These are phyloP conservation scores for Sclerotinia nivalis DNA, from an alignment of 2,329 filamentous ascomycete species.

Conservation along the genomic window DNA sequence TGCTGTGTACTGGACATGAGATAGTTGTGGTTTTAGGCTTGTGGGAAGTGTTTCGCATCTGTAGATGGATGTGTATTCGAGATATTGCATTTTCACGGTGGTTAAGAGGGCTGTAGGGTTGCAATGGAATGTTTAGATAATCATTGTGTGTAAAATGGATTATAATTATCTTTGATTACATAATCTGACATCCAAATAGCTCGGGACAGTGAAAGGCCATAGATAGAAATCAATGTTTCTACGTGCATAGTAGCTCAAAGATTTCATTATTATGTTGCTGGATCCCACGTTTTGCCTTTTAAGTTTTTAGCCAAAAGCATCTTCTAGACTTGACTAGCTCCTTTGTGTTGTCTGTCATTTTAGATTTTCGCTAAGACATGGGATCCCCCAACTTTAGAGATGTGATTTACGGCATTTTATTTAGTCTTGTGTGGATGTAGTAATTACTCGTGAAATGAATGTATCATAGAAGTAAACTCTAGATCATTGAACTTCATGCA, in stretches of 20 bases:
- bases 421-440: too few species aligned
- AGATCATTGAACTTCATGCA: too few species aligned
- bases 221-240: not conserved
- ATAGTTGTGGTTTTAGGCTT: not conserved
- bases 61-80: not conserved
- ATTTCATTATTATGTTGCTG: not conserved
- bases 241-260: too few species aligned
- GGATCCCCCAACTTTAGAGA: too few species aligned
- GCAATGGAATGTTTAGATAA: not conserved
- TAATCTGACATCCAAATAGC: not conserved
- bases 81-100: not conserved
- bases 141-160: not conserved
- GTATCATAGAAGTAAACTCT: too few species aligned
- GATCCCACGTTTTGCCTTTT: not conserved
- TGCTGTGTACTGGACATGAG: not conserved
- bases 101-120: not conserved
- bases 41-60: not conserved
- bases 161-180: not conserved
- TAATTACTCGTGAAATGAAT: too few species aligned
- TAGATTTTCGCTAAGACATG: too few species aligned
- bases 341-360: not conserved
- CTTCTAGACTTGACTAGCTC: not conserved
- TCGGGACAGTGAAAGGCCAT: not conserved
- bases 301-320: not conserved
- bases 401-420: too few species aligned